Base-by-base conservation (phyloP, 176 grass and related monocot genomes). In the Tillandsia leiboldiana region DNA sequence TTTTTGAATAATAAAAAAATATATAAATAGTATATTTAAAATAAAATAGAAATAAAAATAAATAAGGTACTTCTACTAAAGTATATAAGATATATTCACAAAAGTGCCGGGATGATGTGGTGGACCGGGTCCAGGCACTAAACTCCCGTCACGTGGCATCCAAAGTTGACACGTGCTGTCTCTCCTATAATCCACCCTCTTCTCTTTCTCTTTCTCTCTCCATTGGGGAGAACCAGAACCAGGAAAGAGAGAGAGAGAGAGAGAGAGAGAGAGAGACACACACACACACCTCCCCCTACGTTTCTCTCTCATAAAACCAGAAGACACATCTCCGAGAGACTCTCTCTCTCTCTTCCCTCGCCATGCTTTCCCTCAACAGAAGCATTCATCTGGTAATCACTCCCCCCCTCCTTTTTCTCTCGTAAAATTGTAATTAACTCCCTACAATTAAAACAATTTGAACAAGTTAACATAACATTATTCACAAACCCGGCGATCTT, bases 261-360 rank as follows among this genome's bases (percentile, higher is more conserved):
- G 75, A 78, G 48, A 75, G 48, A 79, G 76, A 65, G 48, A 53
- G 17, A 49, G 28, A 33, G 22, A 69, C 20, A 20, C 20, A 20
- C 20, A 20, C 20, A 20, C 20, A n/a, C 28, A 63, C 59, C 56
- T 20, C 17, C 48, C 26, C 49, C 53, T 10, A 27, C 18, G 57
- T 53, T 68, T 72, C 10, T 78, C n/a, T 72, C 63, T 42, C 63
- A 27, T 24, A 3, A 17, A 65, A 17, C 20, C 20, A 3, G 12
- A 42, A 42, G 33, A 42, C 33, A 42, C 33, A 42, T 7, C 33
- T 5, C 33, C 33, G 33, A 42, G 33, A 42, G 33, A 42, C 33
- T 56, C 53, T 56, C 52, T 57, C 15, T 17, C 48, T 17, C 68
- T 58, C 54, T 18, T 58, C 42, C 48, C 61, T 49, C 29, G 11